phyloP scores from a whole-genome alignment of 2,329 filamentous ascomycete species.

The Pezicula rhizophila region DNA sequence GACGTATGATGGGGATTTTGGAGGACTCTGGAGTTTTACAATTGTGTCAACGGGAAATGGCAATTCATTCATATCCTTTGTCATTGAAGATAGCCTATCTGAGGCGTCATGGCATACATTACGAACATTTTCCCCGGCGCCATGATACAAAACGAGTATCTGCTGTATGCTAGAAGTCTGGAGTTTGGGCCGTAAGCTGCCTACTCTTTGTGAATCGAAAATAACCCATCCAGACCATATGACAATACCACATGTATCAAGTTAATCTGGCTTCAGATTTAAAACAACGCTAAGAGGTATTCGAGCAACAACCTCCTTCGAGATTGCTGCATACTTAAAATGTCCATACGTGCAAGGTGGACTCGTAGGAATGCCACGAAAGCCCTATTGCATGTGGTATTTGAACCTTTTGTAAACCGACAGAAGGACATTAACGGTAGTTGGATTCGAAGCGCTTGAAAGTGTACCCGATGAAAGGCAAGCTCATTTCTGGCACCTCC shows the following conservation, averaged over 20 bases:
- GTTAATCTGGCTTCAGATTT: slow-evolving; percentile 8
- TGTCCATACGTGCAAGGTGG: background rate
- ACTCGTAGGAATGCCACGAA: background rate
- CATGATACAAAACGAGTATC: background rate
- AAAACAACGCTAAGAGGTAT: slow-evolving; percentile 17
- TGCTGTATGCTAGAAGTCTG: slow-evolving; percentile 1
- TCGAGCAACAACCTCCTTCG: slow-evolving; percentile 1
- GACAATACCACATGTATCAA: background rate
- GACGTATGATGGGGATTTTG: slow-evolving; percentile 8
- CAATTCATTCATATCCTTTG: background rate
- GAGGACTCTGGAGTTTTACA: slow-evolving; percentile 2
- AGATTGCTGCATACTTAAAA: too few species aligned
- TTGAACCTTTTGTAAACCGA: background rate
- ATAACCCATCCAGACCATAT: background rate
- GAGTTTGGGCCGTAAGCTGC: background rate
- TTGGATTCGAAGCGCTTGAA: slow-evolving; percentile 92
- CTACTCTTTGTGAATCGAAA: background rate
- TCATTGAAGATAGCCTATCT: background rate
- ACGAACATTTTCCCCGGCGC: background rate
- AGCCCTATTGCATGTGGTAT: background rate
- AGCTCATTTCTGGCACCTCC: slow-evolving; percentile 86
- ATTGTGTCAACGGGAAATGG: background rate
- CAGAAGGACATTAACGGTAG: slow-evolving; percentile 43
- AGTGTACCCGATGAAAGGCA: slow-evolving; percentile 94
- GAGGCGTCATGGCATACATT: background rate